These are phyloP conservation scores for Nannizzia gypsea DNA, from an alignment of 2,329 filamentous ascomycete species.

Conservation along the genomic window DNA sequence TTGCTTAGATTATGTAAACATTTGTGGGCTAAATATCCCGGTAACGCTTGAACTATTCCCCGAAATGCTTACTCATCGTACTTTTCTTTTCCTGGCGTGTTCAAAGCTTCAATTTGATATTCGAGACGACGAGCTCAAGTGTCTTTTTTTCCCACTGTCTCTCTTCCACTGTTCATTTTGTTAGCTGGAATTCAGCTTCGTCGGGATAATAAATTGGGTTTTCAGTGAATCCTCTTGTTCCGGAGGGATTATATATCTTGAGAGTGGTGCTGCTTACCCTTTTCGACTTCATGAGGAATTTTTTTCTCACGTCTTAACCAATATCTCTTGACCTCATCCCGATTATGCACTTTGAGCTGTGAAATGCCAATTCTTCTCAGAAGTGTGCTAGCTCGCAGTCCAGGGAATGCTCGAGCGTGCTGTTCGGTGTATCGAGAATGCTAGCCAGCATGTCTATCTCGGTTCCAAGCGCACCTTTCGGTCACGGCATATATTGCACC, in stretches of 20 bases:
- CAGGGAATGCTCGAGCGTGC: constrained; percentile 42
- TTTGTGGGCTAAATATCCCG: background rate
- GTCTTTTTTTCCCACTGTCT: background rate
- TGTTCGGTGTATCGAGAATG: constrained; percentile 39
- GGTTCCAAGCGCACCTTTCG: constrained; percentile 30
- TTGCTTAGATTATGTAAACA: background rate
- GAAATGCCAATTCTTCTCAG: constrained; percentile 9
- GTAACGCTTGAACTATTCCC: background rate
- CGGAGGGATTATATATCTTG: background rate
- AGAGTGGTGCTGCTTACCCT: background rate
- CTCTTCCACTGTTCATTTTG: background rate
- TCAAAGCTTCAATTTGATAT: background rate
- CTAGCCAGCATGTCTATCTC: constrained; percentile 36
- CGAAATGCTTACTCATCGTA: background rate
- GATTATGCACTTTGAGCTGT: background rate
- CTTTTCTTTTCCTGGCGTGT: background rate
- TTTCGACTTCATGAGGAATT: background rate
- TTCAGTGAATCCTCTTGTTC: background rate
- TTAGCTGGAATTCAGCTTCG: background rate
- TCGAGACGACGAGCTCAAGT: background rate
- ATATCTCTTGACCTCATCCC: background rate
- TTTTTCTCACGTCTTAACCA: background rate
- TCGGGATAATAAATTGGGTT: background rate
- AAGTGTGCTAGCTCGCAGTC: background rate
- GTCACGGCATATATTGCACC: constrained; percentile 25